Evolutionary conservation across 2,329 filamentous ascomycete species (phyloP), one percentile per base, ranked within the genome.

Genomic region (Cryphonectria japonica): DNA sequence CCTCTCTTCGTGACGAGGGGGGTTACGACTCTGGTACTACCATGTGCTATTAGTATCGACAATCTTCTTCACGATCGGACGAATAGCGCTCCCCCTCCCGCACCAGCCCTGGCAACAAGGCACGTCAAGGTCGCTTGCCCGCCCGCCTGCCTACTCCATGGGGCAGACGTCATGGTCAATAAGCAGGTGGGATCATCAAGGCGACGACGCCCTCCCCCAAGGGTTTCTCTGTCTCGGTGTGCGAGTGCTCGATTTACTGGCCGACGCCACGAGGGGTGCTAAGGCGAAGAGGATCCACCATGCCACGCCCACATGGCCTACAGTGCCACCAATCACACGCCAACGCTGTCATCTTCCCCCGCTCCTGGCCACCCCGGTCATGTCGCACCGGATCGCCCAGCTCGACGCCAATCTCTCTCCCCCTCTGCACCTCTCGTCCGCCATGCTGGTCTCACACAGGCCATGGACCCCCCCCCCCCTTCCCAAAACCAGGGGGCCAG

Each of bases 311-410:
- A 57, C 69, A 66, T 69, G 65, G 66, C 61, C 61, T 46, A 62
- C 66, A 52, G n/a, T 29, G 41, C 59, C 66, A 66, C 71, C 71
- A 71, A 72, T 71, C 71, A 71, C 68, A 43, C 68, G 62, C 68
- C 62, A 59, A 59, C 66, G 59, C 39, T 29, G 57, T 57, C 50
- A 61, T 37, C 61, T 32, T 61, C 54, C 71, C 71, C 66, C 71
- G 70, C 68, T 69, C 66, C 57, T 67, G 67, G 63, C 37, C 34
- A 16, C 52, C 70, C 52, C 67, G 68, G 71, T 66, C 70, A 68
- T 29, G 71, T 69, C 52, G 69, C 66, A 71, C 66, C 61, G 69
- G 69, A 72, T 72, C 71, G 71, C 57, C 71, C 71, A 68, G 61
- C 66, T 65, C 66, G 63, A 67, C 52, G 69, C 66, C 63, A 68